Evolutionary conservation across 176 grass and related monocot species (phyloP), one percentile per base, ranked within the genome.

Genomic region (Guadua angustifolia): DNA sequence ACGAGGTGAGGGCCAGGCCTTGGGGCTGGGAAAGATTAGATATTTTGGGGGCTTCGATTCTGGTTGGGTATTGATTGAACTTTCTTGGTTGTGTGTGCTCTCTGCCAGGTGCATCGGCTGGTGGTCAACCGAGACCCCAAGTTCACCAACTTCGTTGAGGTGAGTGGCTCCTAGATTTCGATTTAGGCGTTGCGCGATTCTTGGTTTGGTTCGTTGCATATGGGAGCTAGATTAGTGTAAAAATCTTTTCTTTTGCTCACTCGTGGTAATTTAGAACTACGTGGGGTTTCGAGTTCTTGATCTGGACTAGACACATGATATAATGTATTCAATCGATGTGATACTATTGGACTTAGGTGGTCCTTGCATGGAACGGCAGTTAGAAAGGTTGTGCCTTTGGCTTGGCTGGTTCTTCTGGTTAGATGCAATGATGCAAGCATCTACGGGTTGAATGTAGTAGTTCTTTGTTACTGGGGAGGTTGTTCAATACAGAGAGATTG

Each of bases 71-170:
- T 44, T 58, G 49, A 71, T 38, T 26, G 38, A 43, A 80, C 29
- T 55, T 82, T 63, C n/a, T 33, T 45, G 60, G 59, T 86, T 12
- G 69, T 21, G 58, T 88, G 45, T 58, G 21, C 40, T 71, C 5
- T 46, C 42, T 79, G 25, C 49, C 70, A 99, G 96, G 96, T 99
- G 25, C 96, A 99, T 83, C 89, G 93, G 58, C 74, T 99, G 29
- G 96, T 99, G 42, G 93, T 99, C 74, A 99, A 99, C 79, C 78
- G 93, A 74, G 96, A 99, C 60, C 96, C 96, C 53, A 99, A 99
- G 83, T 95, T 95, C 86, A 99, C 96, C 61, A 99, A 99, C 79
- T 99, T 99, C 74, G 96, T 99, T 18, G 91, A 99, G 96, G 96
- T 95, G 83, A 66, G 62, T 68, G 53, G 82, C 24, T 79, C 75